Percentiles rank a stretch among this genome's conserved stretches.
These are phyloP conservation scores for Talaromyces sp. DNA, from an alignment of 2,329 filamentous ascomycete species.

Conservation along the genomic window DNA sequence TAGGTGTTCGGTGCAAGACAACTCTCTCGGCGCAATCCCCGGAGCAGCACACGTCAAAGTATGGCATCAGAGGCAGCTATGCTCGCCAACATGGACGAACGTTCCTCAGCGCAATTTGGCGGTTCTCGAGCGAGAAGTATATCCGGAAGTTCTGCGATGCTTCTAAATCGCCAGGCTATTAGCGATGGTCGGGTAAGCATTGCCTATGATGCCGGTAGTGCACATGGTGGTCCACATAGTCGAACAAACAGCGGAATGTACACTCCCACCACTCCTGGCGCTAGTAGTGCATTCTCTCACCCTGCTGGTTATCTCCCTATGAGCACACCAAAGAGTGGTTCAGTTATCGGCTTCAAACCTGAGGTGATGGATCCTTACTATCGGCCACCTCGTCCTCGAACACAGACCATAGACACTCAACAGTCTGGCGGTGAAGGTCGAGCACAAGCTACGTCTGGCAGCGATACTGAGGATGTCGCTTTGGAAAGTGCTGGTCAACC, in stretches of 20 bases:
- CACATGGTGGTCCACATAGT: conserved; percentile 48
- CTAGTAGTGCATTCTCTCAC: conserved; percentile 70
- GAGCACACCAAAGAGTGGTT: conserved; percentile 41
- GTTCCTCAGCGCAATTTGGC: conserved; percentile 54
- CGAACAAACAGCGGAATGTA: conserved; percentile 58
- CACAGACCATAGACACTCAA: conserved; percentile 53
- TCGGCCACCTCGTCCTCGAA: conserved; percentile 71
- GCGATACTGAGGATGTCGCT: conserved; percentile 12
- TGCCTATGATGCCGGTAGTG: conserved; percentile 53
- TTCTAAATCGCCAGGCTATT: conserved; percentile 52
- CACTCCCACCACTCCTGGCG: conserved; percentile 70
- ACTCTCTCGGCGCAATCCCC: conserved; percentile 68
- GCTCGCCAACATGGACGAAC: conserved; percentile 65
- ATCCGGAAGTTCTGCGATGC: conserved; percentile 60
- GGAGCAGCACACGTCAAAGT: conserved; percentile 65
- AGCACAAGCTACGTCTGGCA: conserved; percentile 46
- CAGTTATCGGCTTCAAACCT: conserved; percentile 38
- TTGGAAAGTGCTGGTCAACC: conserved; percentile 46
- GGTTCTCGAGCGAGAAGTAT: conserved; percentile 56
- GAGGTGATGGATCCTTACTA: conserved; percentile 76
- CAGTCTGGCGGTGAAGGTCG: conserved; percentile 5
- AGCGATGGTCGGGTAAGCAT: conserved; percentile 49
- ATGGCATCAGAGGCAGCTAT: conserved; percentile 81
- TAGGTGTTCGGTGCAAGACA: conserved; percentile 85
- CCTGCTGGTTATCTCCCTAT: conserved; percentile 53